These are phyloP conservation scores for Erodium moschatum DNA, from an alignment of 441 rosid genomes.

Conservation along the genomic window DNA sequence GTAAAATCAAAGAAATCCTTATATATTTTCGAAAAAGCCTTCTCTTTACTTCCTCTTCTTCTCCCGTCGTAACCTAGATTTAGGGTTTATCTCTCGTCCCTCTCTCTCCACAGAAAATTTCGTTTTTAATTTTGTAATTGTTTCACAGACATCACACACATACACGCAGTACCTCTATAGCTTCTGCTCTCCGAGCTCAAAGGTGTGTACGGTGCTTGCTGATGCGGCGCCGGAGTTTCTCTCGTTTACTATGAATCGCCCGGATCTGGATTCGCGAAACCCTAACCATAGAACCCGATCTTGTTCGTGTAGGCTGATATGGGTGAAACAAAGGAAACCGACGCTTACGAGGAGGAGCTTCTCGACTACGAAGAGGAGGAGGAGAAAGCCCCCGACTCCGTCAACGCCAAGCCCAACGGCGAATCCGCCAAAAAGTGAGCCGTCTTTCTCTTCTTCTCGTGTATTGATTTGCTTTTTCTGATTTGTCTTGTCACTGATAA, in stretches of 20 bases:
- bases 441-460: background rate
- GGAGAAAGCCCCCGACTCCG: slow-evolving; percentile 70
- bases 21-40: no score
- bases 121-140: background rate
- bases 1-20: background rate
- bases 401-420: slow-evolving; percentile 66
- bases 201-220: background rate
- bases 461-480: background rate
- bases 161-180: background rate
- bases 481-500: background rate
- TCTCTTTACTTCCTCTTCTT: background rate
- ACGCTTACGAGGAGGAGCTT: slow-evolving; percentile 96
- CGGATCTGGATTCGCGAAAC: slow-evolving; percentile 15
- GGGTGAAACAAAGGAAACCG: slow-evolving; percentile 93
- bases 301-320: slow-evolving; percentile 25
- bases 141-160: background rate
- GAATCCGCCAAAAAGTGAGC: slow-evolving; percentile 83
- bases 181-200: background rate
- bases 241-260: slow-evolving; percentile 1
- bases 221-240: background rate
- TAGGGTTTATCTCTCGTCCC: background rate
- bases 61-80: background rate
- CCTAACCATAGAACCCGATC: slow-evolving; percentile 26
- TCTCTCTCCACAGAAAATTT: background rate
- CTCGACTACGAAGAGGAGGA: slow-evolving; percentile 96